These are phyloP conservation scores for Neonectria sp. DNA, from an alignment of 2,329 filamentous ascomycete genomes.

Conservation along the genomic window DNA sequence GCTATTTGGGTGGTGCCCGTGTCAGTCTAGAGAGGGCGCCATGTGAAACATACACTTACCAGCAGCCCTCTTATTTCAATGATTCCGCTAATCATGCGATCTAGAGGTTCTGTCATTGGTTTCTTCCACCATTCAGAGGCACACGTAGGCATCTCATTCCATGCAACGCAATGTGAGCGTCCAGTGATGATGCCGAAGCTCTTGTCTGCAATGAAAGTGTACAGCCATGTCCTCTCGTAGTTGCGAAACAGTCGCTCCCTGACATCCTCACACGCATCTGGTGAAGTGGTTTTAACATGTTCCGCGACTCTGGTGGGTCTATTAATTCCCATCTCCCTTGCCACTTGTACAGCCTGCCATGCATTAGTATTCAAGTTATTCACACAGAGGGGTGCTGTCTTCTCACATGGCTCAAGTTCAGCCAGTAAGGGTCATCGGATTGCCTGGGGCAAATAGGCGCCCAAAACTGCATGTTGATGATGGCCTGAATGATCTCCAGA, in stretches of 20 bases:
- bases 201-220: conserved; percentile 33
- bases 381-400: background rate
- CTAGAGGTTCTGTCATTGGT: conserved; percentile 36
- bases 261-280: conserved; percentile 22
- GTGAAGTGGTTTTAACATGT: conserved; percentile 33
- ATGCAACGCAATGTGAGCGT: conserved; percentile 26
- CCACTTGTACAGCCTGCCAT: conserved; percentile 40
- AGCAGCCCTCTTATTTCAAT: conserved; percentile 41
- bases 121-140: conserved; percentile 34
- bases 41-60: conserved; percentile 12
- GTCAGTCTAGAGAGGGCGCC: background rate
- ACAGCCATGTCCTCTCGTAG: conserved; percentile 33
- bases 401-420: conserved; percentile 43
- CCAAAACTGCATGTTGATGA: conserved; percentile 46
- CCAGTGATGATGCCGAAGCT: conserved; percentile 34
- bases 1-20: conserved; percentile 6
- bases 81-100: conserved; percentile 44
- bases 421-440: conserved; percentile 45
- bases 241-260: conserved; percentile 28
- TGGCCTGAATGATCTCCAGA: conserved; percentile 45
- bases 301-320: conserved; percentile 35
- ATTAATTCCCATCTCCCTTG: conserved; percentile 43
- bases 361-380: background rate
- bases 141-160: conserved; percentile 29
- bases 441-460: conserved; percentile 38